phyloP scores from a whole-genome alignment of 1,139 yeast species.

The Blastobotrys aristatus region DNA sequence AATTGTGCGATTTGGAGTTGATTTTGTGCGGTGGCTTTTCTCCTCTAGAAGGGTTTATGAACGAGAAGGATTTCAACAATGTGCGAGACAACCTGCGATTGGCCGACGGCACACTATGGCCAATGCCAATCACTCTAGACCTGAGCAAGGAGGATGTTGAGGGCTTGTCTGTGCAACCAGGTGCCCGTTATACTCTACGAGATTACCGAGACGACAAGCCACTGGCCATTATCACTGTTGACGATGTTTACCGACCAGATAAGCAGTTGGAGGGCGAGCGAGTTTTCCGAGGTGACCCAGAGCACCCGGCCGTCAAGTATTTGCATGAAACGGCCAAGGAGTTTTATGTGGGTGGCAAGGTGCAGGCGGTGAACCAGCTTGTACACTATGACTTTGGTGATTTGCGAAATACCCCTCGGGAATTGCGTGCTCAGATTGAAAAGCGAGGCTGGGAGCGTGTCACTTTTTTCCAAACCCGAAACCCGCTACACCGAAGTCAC shows the following conservation, averaged over 20 bases:
- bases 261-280: constrained; percentile 72
- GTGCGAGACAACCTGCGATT: constrained; percentile 78
- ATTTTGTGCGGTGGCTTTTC: constrained; percentile 93
- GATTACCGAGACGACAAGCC: constrained; percentile 82
- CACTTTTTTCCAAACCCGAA: constrained; percentile 96
- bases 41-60: constrained; percentile 82
- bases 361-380: constrained; percentile 80
- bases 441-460: constrained; percentile 83
- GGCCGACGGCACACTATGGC: constrained; percentile 75
- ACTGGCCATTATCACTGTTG: constrained; percentile 74
- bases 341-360: constrained; percentile 77
- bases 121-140: constrained; percentile 90
- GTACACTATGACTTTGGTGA: constrained; percentile 88
- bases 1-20: constrained; percentile 87
- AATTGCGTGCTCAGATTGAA: constrained; percentile 76
- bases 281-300: constrained; percentile 95
- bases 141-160: constrained; percentile 53
- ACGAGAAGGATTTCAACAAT: constrained; percentile 69
- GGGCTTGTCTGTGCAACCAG: constrained; percentile 39
- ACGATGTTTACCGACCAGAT: constrained; percentile 76
- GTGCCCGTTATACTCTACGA: constrained; percentile 64
- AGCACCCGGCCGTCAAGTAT: constrained; percentile 87
- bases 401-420: constrained; percentile 84
- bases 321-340: constrained; percentile 73
- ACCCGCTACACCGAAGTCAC: constrained; percentile 98